A percentile compares a stretch with the other conserved stretches of the same genome.
Conservation (phyloP, 2,329 filamentous ascomycete species). For the Epichloe brachyelytri region DNA sequence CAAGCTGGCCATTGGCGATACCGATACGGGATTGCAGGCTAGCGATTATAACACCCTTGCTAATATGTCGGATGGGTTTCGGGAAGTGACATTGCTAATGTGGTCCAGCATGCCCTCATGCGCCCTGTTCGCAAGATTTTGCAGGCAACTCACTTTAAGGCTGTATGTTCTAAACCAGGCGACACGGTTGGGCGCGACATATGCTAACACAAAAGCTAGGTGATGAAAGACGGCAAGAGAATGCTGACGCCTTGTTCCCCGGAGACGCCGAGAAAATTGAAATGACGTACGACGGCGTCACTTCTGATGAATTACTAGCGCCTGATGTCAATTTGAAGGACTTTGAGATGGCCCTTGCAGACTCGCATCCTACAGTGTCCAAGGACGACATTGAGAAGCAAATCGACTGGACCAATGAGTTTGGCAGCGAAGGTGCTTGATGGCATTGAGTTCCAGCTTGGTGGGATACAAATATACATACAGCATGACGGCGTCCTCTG, state of each 20-base stretch:
- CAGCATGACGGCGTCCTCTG: slow-evolving; percentile 17
- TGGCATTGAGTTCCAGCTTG: neutral
- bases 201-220: slow-evolving; percentile 31
- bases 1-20: slow-evolving; percentile 84
- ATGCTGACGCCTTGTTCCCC: slow-evolving; percentile 82
- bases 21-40: slow-evolving; percentile 68
- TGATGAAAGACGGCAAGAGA: slow-evolving; percentile 52
- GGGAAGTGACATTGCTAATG: slow-evolving; percentile 89
- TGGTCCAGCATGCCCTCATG: slow-evolving; percentile 94
- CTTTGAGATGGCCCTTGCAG: slow-evolving; percentile 83
- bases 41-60: slow-evolving; percentile 72
- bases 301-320: slow-evolving; percentile 72
- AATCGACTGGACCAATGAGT: slow-evolving; percentile 89
- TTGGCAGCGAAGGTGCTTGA: slow-evolving; percentile 73
- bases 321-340: slow-evolving; percentile 81
- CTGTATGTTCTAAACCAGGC: slow-evolving; percentile 37
- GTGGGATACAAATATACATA: slow-evolving; percentile 9
- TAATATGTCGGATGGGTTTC: slow-evolving; percentile 85
- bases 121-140: slow-evolving; percentile 94
- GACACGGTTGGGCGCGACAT: neutral
- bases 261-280: slow-evolving; percentile 76
- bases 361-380: slow-evolving; percentile 80
- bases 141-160: slow-evolving; percentile 95
- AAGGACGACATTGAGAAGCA: slow-evolving; percentile 72
- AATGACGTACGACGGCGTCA: slow-evolving; percentile 86